Evolutionary conservation across 148 eudicot genomes (phyloP), one percentile per base, ranked within the genome.

Genomic region (Dianthus caryophyllus): DNA sequence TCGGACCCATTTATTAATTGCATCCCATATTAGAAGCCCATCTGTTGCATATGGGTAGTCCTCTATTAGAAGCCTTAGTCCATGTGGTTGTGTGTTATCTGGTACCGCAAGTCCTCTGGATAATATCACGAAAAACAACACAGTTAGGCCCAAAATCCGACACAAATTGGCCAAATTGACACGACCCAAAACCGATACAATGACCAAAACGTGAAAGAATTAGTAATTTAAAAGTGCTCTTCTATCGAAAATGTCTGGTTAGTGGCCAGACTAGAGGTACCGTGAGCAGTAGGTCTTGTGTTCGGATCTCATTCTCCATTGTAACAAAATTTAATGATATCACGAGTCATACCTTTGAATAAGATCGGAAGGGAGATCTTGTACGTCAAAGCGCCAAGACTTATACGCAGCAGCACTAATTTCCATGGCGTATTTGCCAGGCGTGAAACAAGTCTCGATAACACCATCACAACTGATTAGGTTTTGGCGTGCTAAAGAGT

Each of bases 21-120:
- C 87, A 22, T 79, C 76, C 98, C 98, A 93, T 22, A 93, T 83
- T 43, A 93, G 76, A 2, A 93, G 88, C 50, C 98, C 98, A 38
- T 93, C 98, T 4, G 95, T 60, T 30, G 98, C 98, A 26, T 93
- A 93, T 2, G 98, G 98, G 80, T 93, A 93, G 76, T 93, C 98
- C 75, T 93, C 80, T 0, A 93, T 59, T 9, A 86, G 12, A 0
- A 93, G 90, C 73, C 75, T 86, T 16, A 93, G 26, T 43, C 98
- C 98, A 59, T 88, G 88, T 55, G 90, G 96, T 65, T 93, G 84
- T 22, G 88, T 85, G 27, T 85, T 76, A 68, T 93, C 98, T 20
- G 87, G 90, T 47, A 81, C 90, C 47, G 98, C 98, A 65, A 93
- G 85, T 43, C 98, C 95, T 72, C 98, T 89, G 87, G 25, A 75